Percentiles rank a stretch among this genome's conserved stretches.
Evolutionary conservation across 495 filamentous ascomycete genomes (phyloP).

Genomic region (Aspergillus nidulans): DNA sequence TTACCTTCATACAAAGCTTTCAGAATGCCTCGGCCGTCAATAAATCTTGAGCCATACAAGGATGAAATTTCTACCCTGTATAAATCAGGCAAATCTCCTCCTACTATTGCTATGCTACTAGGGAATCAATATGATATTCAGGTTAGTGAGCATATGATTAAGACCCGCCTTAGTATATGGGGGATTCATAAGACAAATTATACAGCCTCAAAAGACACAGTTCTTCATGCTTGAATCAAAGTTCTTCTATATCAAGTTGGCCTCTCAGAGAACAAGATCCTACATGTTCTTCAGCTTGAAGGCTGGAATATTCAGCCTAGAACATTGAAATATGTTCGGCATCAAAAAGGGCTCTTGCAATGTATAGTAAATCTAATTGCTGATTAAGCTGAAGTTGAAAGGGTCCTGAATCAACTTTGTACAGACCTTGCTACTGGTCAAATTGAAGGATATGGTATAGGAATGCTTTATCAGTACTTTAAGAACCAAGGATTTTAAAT

Average conservation of each 20-base stretch:
- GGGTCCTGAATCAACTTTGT: too few relatives aligned
- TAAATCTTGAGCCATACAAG: neutral
- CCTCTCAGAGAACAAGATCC: neutral
- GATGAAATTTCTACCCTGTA: neutral
- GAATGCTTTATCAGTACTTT: too few relatives aligned
- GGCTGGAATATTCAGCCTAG: too few relatives aligned
- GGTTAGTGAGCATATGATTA: neutral
- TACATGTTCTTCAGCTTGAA: neutral
- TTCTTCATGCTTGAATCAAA: neutral
- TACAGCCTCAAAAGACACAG: neutral
- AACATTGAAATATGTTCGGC: too few relatives aligned
- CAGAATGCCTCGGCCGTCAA: neutral
- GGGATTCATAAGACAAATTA: neutral
- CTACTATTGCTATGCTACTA: neutral
- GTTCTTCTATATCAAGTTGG: neutral
- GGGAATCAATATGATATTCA: neutral
- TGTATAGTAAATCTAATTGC: too few relatives aligned
- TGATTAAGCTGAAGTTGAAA: too few relatives aligned
- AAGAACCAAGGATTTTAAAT: too few relatives aligned
- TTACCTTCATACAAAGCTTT: too few relatives aligned
- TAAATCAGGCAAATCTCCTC: too few relatives aligned
- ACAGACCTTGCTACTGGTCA: too few relatives aligned
- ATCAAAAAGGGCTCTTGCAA: too few relatives aligned
- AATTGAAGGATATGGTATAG: too few relatives aligned
- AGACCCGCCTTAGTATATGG: neutral